Conservation (phyloP, 1,284 basidiomycete genomes). For the Ceratobasidium sp. region DNA sequence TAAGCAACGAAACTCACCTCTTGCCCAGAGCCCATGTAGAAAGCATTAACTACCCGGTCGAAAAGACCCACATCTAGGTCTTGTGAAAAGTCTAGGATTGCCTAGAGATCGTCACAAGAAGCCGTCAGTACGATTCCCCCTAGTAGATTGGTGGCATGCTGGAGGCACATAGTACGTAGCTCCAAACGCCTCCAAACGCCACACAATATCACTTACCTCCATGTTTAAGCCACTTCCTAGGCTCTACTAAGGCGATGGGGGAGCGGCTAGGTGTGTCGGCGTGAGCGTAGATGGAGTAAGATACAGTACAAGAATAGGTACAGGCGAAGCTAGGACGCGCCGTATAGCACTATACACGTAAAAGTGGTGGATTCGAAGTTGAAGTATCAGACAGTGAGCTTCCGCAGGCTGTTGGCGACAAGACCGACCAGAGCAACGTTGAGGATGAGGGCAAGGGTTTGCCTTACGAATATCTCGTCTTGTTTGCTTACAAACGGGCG, state of each 20-base stretch:
- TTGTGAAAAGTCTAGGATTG: conserved; percentile 86
- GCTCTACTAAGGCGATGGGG: conserved; percentile 9
- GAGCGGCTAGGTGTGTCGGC: not conserved
- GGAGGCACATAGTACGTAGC: not conserved
- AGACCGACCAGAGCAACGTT: conserved; percentile 37
- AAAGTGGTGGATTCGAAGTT: conserved; percentile 35
- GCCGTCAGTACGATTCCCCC: conserved; percentile 11
- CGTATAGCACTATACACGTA: conserved; percentile 32
- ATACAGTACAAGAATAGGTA: conserved; percentile 29
- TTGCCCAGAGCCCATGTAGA: conserved; percentile 82
- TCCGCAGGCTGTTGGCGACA: conserved; percentile 16
- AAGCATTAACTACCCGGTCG: conserved; percentile 87
- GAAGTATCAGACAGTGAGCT: not conserved
- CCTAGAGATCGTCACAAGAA: conserved; percentile 62
- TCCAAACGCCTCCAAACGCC: not conserved
- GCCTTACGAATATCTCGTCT: conserved; percentile 33
- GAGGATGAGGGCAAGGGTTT: conserved; percentile 46
- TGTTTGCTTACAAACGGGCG: conserved; percentile 43
- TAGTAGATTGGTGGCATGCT: conserved; percentile 41
- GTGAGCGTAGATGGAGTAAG: conserved; percentile 3
- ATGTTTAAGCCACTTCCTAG: conserved; percentile 18
- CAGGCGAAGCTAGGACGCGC: conserved; percentile 39
- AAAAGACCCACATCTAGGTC: conserved; percentile 87
- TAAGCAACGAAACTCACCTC: conserved; percentile 67
- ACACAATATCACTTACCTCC: conserved; percentile 20